Conservation (phyloP, 352 stramenopile species). For the Nothophytophthora sp. region DNA sequence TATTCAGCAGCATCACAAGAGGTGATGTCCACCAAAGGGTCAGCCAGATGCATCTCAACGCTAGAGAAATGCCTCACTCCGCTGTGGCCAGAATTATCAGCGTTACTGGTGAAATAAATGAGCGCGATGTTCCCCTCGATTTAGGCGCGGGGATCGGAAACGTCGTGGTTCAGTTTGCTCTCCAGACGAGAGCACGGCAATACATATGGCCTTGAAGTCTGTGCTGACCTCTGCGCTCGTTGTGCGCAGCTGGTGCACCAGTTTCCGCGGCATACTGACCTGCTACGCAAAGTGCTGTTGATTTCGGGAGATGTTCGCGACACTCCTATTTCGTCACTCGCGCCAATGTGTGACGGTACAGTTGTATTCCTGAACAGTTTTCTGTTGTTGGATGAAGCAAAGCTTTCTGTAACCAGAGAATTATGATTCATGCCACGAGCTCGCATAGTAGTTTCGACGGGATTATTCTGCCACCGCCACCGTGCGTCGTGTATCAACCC, state of each 20-base stretch:
- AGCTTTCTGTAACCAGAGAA: neutral
- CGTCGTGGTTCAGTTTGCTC: slow-evolving; percentile 1
- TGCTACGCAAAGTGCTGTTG: slow-evolving; percentile 7
- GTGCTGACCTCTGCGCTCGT: neutral
- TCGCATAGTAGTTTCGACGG: slow-evolving; percentile 7
- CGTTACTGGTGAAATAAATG: neutral
- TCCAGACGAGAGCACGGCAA: neutral
- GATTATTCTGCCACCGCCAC: slow-evolving; percentile 6
- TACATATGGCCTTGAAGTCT: slow-evolving; percentile 3
- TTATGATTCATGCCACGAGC: slow-evolving; percentile 2
- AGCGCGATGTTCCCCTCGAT: slow-evolving; percentile 1
- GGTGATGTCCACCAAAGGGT: neutral
- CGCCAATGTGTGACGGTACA: neutral
- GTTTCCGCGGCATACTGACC: neutral
- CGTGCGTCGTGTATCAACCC: neutral
- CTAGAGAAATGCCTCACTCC: neutral
- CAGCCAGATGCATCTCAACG: neutral
- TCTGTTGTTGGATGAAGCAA: slow-evolving; percentile 1
- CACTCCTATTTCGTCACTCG: neutral
- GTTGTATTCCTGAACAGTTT: slow-evolving; percentile 5
- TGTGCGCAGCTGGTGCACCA: neutral
- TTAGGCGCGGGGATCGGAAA: slow-evolving; percentile 9
- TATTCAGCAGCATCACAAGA: neutral
- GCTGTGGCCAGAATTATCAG: neutral
- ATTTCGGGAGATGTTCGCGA: neutral